A percentile compares a stretch with the other conserved stretches of the same genome.
Conservation (phyloP, 228 moss, liverwort and hornwort species). For the Sphagnum fallax region DNA sequence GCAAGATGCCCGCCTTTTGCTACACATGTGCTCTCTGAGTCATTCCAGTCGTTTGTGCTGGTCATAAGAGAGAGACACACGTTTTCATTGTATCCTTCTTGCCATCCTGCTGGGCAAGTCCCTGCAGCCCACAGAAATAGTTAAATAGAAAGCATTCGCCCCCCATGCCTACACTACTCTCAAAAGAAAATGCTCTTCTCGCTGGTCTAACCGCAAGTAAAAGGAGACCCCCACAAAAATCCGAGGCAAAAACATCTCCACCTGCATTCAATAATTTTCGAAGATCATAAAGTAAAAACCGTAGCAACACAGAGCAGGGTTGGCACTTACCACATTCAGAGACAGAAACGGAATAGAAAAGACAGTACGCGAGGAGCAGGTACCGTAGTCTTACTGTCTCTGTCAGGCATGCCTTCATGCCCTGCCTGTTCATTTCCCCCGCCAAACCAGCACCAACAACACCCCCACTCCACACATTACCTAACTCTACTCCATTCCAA, state of each 20-base stretch:
- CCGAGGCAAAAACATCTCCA: too few species aligned
- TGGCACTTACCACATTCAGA: conserved; percentile 61
- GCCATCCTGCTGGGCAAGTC: conserved; percentile 85
- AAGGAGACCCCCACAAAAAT: too few species aligned
- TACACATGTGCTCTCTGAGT: conserved; percentile 55
- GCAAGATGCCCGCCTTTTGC: conserved; percentile 61
- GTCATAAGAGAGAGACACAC: conserved; percentile 62
- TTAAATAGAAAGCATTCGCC: neutral
- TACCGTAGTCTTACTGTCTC: conserved; percentile 86
- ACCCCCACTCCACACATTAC: neutral
- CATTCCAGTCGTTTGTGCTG: conserved; percentile 53
- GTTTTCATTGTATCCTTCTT: conserved; percentile 67
- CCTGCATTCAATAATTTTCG: too few species aligned
- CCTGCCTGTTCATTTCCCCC: conserved; percentile 52
- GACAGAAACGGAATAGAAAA: conserved; percentile 48
- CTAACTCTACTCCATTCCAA: neutral
- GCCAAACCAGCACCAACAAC: neutral
- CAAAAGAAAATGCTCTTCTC: too few species aligned
- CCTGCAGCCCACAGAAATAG: conserved; percentile 26
- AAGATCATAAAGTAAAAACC: too few species aligned
- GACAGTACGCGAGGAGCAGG: conserved; percentile 84
- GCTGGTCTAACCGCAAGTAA: too few species aligned
- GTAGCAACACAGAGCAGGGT: too few species aligned
- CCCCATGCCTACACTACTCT: neutral
- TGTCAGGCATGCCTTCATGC: conserved; percentile 99